These are phyloP conservation scores for Pythium guiyangense DNA, from an alignment of 352 stramenopile species.

Conservation along the genomic window DNA sequence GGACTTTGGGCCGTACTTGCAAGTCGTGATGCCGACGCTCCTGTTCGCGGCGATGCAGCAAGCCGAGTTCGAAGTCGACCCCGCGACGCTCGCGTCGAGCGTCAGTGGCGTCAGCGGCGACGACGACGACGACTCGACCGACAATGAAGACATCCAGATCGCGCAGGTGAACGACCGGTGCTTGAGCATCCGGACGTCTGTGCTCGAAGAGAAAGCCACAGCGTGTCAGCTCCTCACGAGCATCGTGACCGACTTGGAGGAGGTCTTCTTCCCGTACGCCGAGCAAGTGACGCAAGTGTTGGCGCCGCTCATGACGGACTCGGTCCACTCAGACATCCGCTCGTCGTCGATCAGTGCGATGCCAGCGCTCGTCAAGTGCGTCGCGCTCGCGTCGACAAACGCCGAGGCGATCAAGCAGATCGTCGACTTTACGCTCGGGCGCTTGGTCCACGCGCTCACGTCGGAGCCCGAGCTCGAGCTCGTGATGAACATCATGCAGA, in stretches of 20 bases:
- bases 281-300: conserved; percentile 84
- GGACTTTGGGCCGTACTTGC: conserved; percentile 77
- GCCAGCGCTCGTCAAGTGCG: conserved; percentile 71
- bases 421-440: conserved; percentile 77
- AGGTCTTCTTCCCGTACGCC: conserved; percentile 83
- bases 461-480: conserved; percentile 83
- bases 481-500: conserved; percentile 84
- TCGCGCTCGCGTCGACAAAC: conserved; percentile 44
- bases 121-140: conserved; percentile 53
- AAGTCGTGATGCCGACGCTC: conserved; percentile 78
- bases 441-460: conserved; percentile 69
- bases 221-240: conserved; percentile 73
- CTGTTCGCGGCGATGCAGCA: conserved; percentile 74
- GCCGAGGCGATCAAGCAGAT: conserved; percentile 75
- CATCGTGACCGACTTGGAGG: conserved; percentile 76
- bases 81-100: conserved; percentile 36
- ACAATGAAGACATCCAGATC: conserved; percentile 78
- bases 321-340: conserved; percentile 82
- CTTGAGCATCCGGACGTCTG: conserved; percentile 76
- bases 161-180: conserved; percentile 82
- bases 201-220: conserved; percentile 82
- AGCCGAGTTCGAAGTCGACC: conserved; percentile 82
- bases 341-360: conserved; percentile 76
- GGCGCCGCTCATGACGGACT: conserved; percentile 76
- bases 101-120: conserved; percentile 33